Conservation (phyloP, 1,284 basidiomycete genomes). For the Hemileia vastatrix region DNA sequence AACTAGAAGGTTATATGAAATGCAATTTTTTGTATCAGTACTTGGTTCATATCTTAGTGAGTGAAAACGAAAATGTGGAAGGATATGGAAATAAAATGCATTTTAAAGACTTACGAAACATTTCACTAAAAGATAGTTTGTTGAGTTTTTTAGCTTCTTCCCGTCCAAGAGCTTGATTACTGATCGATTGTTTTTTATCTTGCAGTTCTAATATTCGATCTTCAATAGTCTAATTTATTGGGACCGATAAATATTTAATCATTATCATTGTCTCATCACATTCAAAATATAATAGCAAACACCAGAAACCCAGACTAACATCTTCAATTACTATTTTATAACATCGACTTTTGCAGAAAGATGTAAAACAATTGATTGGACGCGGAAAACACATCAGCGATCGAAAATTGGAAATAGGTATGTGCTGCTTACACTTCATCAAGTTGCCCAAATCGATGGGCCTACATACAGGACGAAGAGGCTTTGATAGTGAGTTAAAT, state of each 20-base stretch:
- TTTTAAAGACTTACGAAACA: conserved; percentile 9
- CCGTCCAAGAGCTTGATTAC: conserved; percentile 16
- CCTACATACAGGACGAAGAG: background rate
- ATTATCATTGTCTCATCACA: background rate
- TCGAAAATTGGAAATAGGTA: background rate
- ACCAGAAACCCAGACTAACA: background rate
- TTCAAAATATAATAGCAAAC: background rate
- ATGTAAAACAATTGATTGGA: background rate
- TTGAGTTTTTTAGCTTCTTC: conserved; percentile 21
- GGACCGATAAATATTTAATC: background rate
- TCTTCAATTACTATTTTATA: conserved; percentile 18
- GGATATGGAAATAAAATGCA: too few relatives aligned
- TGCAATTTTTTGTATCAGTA: too few relatives aligned
- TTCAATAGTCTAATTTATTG: conserved; percentile 8
- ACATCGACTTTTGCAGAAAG: conserved; percentile 6
- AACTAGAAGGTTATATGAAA: too few relatives aligned
- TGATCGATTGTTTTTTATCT: conserved; percentile 13
- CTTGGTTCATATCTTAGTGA: too few relatives aligned
- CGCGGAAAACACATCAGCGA: background rate
- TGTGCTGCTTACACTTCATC: conserved; percentile 13
- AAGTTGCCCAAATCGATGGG: conserved; percentile 21
- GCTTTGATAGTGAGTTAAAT: background rate
- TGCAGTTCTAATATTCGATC: conserved; percentile 17
- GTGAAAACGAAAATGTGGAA: too few relatives aligned
- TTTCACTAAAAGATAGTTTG: conserved; percentile 17